Conservation (phyloP, 306 rosid species). For the Cyclanthera cordifolia region DNA sequence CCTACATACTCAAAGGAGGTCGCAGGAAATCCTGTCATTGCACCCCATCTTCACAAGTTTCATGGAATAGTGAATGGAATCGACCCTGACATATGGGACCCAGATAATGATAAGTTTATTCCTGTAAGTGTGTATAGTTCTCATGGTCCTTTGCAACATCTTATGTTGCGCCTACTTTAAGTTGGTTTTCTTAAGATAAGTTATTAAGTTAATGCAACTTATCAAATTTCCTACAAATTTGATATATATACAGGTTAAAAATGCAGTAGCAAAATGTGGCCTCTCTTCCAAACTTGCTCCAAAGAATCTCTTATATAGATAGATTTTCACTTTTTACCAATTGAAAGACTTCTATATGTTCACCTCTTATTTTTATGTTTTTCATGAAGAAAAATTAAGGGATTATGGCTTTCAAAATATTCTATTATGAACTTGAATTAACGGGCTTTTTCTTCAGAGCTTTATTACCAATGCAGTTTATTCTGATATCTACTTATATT, state of each 20-base stretch:
- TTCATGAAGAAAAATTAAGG: not conserved
- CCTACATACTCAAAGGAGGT: conserved; percentile 74
- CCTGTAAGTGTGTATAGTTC: conserved; percentile 55
- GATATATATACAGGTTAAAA: too few species aligned
- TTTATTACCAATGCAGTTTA: not conserved
- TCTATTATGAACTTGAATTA: not conserved
- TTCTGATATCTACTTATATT: not conserved
- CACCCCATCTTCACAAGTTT: conserved; percentile 76
- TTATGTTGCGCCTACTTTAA: not conserved
- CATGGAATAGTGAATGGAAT: conserved; percentile 95
- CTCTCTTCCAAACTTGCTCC: not conserved
- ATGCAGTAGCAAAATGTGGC: not conserved
- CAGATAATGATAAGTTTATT: conserved; percentile 57
- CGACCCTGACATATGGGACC: conserved; percentile 96
- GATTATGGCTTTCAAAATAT: not conserved
- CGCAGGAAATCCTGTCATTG: conserved; percentile 49
- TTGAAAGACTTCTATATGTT: not conserved
- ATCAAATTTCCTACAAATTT: too few species aligned
- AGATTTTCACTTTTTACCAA: not conserved
- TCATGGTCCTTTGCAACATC: not conserved
- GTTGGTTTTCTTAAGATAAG: not conserved
- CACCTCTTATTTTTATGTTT: not conserved
- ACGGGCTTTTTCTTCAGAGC: not conserved
- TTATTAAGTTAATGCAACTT: too few species aligned
- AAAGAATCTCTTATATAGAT: not conserved